These are phyloP conservation scores for Metschnikowia shivogae DNA, from an alignment of 805 yeast genomes.

Conservation along the genomic window DNA sequence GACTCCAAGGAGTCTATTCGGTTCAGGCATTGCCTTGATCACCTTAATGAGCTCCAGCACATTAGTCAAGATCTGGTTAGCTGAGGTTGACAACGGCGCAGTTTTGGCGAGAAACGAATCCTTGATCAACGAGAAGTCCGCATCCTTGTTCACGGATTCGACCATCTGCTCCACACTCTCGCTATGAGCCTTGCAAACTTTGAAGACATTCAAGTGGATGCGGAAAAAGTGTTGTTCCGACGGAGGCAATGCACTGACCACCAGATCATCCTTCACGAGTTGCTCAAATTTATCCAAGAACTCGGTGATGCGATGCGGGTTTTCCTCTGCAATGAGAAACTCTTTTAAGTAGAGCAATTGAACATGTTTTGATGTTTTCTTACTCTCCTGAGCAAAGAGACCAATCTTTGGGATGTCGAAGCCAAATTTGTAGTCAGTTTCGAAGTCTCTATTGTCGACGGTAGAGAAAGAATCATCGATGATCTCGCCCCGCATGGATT, in stretches of 20 bases:
- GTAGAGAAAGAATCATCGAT: conserved; percentile 15
- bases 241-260: conserved; percentile 11
- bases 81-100: conserved; percentile 14
- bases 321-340: conserved; percentile 33
- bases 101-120: conserved; percentile 15
- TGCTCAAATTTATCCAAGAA: conserved; percentile 25
- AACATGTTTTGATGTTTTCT: conserved; percentile 25
- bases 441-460: conserved; percentile 59
- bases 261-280: conserved; percentile 16
- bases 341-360: conserved; percentile 37
- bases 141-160: conserved; percentile 30
- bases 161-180: conserved; percentile 22
- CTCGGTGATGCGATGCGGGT: conserved; percentile 22
- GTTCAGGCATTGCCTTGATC: conserved; percentile 10
- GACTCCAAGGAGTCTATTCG: conserved; percentile 6
- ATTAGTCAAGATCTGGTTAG: conserved; percentile 11
- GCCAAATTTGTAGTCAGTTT: conserved; percentile 51
- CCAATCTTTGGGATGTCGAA: conserved; percentile 24
- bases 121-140: conserved; percentile 27
- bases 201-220: conserved; percentile 25
- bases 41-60: conserved; percentile 13
- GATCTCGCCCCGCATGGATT: conserved; percentile 13
- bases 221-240: conserved; percentile 28
- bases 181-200: conserved; percentile 20
- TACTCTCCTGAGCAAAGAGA: conserved; percentile 15